Evolutionary conservation across 305 asterid genomes (phyloP).

Genomic region (Solanum hybrid): DNA sequence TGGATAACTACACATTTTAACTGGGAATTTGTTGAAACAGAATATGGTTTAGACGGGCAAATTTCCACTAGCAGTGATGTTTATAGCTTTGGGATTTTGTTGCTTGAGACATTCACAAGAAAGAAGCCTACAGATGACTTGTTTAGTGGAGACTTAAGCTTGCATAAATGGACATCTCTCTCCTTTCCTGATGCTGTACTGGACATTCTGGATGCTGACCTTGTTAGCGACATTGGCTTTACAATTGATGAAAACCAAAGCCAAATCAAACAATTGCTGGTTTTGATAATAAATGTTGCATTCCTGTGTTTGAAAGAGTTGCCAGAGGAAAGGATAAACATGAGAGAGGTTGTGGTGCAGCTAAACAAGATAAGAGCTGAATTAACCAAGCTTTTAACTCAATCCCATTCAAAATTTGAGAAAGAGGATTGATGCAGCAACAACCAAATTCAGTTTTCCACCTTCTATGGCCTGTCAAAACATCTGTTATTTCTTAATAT

Average conservation of each 20-base stretch:
- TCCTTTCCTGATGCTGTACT: slow-evolving; percentile 21
- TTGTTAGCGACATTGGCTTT: not conserved
- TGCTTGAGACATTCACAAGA: slow-evolving; percentile 37
- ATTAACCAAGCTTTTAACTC: not conserved
- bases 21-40: slow-evolving; percentile 15
- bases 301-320: slow-evolving; percentile 25
- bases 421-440: not conserved
- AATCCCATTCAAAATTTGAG: not conserved
- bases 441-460: not conserved
- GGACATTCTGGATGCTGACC: slow-evolving; percentile 24
- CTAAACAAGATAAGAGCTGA: slow-evolving; percentile 28
- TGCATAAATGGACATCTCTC: slow-evolving; percentile 28
- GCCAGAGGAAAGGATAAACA: slow-evolving; percentile 23
- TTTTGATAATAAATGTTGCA: slow-evolving; percentile 19
- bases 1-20: not conserved
- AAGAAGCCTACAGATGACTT: slow-evolving; percentile 31
- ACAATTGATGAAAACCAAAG: not conserved
- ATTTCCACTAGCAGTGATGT: slow-evolving; percentile 28
- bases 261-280: slow-evolving; percentile 8
- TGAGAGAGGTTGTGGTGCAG: slow-evolving; percentile 17
- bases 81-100: slow-evolving; percentile 35
- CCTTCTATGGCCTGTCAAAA: not conserved
- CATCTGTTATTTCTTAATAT: not conserved
- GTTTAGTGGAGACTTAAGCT: slow-evolving; percentile 22
- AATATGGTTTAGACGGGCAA: slow-evolving; percentile 29